phyloP scores from a whole-genome alignment of 345 rosid genomes.

The Mercurialis annua region DNA sequence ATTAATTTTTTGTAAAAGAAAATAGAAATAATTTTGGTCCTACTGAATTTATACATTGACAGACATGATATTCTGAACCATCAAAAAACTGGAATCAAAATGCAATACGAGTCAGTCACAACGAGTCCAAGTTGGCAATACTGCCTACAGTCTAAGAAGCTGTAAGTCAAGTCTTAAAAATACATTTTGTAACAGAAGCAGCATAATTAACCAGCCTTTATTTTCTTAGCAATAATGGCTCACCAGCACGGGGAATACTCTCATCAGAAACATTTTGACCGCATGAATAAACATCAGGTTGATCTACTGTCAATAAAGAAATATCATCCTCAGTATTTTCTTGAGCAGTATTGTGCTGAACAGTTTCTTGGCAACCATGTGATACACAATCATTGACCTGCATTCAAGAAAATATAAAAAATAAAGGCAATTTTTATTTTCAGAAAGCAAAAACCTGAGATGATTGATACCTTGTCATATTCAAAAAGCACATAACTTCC shows the following conservation, averaged over 20 bases:
- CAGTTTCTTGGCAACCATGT: conserved; percentile 17
- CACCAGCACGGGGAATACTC: conserved; percentile 37
- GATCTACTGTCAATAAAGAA: conserved; percentile 18
- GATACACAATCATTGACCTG: conserved; percentile 30
- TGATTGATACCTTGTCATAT: conserved; percentile 32
- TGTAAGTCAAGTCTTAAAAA: not conserved
- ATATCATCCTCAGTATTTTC: conserved; percentile 15
- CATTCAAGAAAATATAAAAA: not conserved
- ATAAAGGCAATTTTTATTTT: too few relatives aligned
- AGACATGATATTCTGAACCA: not conserved
- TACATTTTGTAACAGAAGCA: not conserved
- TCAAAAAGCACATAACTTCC: conserved; percentile 65
- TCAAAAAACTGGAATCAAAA: not conserved
- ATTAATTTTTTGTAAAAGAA: not conserved
- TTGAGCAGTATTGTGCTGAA: conserved; percentile 25
- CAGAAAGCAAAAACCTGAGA: not conserved
- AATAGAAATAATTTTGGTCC: not conserved
- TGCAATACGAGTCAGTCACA: not conserved
- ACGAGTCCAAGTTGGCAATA: not conserved
- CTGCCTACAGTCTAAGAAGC: not conserved
- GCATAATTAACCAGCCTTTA: not conserved
- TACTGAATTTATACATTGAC: not conserved
- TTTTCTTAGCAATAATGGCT: conserved; percentile 8
- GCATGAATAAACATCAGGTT: conserved; percentile 19
- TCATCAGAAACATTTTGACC: conserved; percentile 17